phyloP scores from a whole-genome alignment of 148 eudicot species.

The Silene uniflora region DNA sequence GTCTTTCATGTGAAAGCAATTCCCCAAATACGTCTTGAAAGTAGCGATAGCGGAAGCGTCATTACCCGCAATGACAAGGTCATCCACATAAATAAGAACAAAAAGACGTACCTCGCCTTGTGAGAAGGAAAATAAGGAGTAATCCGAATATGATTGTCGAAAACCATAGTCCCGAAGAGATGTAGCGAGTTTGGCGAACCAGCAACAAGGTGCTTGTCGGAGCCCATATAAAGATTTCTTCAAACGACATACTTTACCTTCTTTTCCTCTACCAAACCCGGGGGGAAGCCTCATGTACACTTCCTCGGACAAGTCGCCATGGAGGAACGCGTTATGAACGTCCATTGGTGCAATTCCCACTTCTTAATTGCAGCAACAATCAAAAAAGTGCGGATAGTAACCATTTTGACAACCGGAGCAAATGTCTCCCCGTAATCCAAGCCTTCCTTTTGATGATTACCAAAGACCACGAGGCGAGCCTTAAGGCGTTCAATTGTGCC shows the following conservation, averaged over 20 bases:
- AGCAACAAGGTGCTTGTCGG: no score
- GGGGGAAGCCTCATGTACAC: neutral
- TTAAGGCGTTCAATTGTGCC: neutral
- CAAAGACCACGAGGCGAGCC: neutral
- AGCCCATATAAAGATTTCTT: neutral
- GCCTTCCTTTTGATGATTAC: neutral
- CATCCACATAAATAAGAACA: neutral
- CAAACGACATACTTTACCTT: neutral
- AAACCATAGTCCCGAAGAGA: no score
- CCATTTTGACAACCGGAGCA: neutral
- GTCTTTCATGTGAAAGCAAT: constrained; percentile 4
- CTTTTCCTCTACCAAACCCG: neutral
- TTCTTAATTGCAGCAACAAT: neutral
- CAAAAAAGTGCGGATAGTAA: neutral
- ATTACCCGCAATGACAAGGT: neutral
- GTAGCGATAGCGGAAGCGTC: neutral
- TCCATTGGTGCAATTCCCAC: neutral
- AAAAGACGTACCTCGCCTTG: neutral
- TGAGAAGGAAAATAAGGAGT: neutral
- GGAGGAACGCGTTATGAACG: neutral
- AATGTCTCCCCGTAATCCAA: neutral
- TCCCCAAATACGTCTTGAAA: neutral
- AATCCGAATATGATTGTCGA: no score
- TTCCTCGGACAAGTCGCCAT: neutral
- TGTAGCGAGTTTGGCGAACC: no score